Conservation (phyloP, 306 rosid species). For the Rosa persica region DNA sequence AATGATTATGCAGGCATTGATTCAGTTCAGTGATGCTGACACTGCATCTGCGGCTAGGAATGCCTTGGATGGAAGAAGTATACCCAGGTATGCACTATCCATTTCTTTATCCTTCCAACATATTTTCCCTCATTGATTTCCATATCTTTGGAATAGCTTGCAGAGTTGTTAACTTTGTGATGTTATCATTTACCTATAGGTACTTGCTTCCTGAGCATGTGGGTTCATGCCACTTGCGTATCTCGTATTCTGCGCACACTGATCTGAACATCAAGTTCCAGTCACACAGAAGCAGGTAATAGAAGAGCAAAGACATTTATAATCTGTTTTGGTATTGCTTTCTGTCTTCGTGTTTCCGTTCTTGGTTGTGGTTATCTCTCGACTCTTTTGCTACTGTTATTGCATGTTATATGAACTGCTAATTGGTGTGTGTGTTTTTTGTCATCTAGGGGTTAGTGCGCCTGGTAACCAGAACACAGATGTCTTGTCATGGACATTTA, state of each 20-base stretch:
- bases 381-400: slow-evolving; percentile 14
- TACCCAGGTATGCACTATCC: slow-evolving; percentile 64
- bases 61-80: slow-evolving; percentile 92
- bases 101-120: not conserved
- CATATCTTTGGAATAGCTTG: slow-evolving; percentile 11
- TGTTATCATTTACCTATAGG: slow-evolving; percentile 40
- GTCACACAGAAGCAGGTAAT: slow-evolving; percentile 94
- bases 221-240: slow-evolving; percentile 76
- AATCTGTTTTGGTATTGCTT: not conserved
- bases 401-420: slow-evolving; percentile 39
- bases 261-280: slow-evolving; percentile 95
- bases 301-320: slow-evolving; percentile 26
- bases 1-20: slow-evolving; percentile 62
- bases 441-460: slow-evolving; percentile 69
- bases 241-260: slow-evolving; percentile 88
- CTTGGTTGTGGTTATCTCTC: slow-evolving; percentile 2
- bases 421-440: slow-evolving; percentile 51
- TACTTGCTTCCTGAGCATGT: slow-evolving; percentile 89
- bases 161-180: slow-evolving; percentile 23
- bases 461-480: slow-evolving; percentile 68
- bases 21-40: slow-evolving; percentile 83
- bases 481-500: slow-evolving; percentile 63
- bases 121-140: slow-evolving; percentile 6
- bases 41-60: slow-evolving; percentile 83
- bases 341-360: not conserved